Evolutionary conservation across 345 rosid genomes (phyloP).

Genomic region (Eucalyptus virginea): DNA sequence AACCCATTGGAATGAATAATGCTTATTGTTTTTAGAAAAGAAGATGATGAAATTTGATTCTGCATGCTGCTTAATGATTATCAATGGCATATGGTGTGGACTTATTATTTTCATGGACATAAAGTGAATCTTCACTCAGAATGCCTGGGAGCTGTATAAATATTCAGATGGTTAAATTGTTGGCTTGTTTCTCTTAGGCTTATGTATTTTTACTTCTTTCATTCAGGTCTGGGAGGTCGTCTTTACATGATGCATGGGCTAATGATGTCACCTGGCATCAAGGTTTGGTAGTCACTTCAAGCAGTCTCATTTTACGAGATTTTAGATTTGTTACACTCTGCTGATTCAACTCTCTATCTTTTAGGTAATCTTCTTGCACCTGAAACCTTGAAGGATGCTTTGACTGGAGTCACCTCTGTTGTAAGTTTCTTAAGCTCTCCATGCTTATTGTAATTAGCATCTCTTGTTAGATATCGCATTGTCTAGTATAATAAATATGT

Average conservation of each 20-base stretch:
- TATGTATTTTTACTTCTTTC: background rate
- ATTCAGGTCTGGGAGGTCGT: conserved; percentile 73
- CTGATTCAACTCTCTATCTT: background rate
- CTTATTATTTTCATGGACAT: background rate
- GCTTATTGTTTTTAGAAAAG: background rate
- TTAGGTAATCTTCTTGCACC: conserved; percentile 77
- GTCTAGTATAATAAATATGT: background rate
- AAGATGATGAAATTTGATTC: background rate
- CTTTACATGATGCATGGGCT: conserved; percentile 72
- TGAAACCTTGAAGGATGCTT: conserved; percentile 75
- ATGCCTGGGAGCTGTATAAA: background rate
- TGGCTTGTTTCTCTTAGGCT: background rate
- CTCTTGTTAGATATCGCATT: background rate
- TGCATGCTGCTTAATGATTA: background rate
- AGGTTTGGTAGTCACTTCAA: conserved; percentile 30
- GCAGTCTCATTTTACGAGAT: background rate
- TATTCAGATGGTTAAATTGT: background rate
- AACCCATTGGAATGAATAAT: background rate
- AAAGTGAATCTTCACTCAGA: background rate
- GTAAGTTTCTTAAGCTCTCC: conserved; percentile 28
- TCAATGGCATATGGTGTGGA: background rate
- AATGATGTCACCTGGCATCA: conserved; percentile 67
- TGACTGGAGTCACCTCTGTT: conserved; percentile 74
- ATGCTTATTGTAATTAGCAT: background rate
- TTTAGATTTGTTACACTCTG: background rate